Evolutionary conservation across 805 yeast species (phyloP).

Genomic region (Candida suzukii): DNA sequence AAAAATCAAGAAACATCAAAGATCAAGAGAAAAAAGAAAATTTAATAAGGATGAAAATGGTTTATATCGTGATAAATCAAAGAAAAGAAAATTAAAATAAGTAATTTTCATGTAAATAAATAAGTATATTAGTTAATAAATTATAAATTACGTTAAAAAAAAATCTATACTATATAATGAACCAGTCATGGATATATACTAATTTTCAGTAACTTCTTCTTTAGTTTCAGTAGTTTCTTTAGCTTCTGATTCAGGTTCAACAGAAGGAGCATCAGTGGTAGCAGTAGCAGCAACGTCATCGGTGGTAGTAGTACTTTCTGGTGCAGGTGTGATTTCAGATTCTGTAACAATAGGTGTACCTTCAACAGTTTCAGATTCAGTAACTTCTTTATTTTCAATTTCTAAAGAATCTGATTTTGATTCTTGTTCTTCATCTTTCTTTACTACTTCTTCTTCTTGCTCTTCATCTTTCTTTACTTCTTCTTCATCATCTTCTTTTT

Average conservation of each 20-base stretch:
- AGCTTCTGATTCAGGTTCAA: too few relatives aligned
- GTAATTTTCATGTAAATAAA: neutral
- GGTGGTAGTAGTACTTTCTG: too few relatives aligned
- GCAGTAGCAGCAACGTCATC: too few relatives aligned
- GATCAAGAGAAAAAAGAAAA: constrained; percentile 71
- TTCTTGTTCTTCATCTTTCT: neutral
- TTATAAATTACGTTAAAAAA: too few relatives aligned
- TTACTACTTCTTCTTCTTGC: constrained; percentile 4
- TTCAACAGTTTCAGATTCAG: neutral
- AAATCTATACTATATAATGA: too few relatives aligned
- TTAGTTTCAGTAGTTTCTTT: too few relatives aligned
- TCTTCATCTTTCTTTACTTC: constrained; percentile 5
- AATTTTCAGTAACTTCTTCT: too few relatives aligned
- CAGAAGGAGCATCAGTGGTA: too few relatives aligned
- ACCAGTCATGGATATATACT: too few relatives aligned
- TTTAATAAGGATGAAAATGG: constrained; percentile 73
- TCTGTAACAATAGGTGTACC: neutral
- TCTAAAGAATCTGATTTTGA: neutral
- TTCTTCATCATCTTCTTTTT: neutral
- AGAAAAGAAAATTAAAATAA: constrained; percentile 16
- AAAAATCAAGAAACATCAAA: constrained; percentile 68
- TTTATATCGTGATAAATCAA: constrained; percentile 59
- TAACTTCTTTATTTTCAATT: neutral
- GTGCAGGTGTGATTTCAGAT: too few relatives aligned
- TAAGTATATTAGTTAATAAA: too few relatives aligned